Conservation (phyloP, 202 grass and related monocot species). For the Sporobolus alterniflorus region DNA sequence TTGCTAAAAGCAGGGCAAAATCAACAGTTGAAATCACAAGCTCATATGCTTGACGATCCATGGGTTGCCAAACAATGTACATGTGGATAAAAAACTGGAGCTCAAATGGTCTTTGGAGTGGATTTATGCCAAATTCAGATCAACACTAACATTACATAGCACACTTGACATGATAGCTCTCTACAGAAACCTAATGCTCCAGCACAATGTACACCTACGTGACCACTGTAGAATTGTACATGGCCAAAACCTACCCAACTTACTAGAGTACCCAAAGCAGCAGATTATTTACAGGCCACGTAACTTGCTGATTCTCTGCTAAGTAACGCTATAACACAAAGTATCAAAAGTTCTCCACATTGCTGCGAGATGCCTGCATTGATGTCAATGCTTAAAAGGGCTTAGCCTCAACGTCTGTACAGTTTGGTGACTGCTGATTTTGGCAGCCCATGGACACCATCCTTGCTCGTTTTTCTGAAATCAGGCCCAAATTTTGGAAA, state of each 20-base stretch:
- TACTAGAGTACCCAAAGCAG: neutral
- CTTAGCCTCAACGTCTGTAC: slow-evolving; percentile 34
- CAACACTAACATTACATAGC: neutral
- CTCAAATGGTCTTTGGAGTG: neutral
- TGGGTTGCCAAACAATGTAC: neutral
- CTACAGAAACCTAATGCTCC: neutral
- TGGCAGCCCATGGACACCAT: slow-evolving; percentile 30
- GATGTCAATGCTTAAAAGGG: slow-evolving; percentile 20
- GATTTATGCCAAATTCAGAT: neutral
- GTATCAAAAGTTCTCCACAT: slow-evolving; percentile 7
- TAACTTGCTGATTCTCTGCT: slow-evolving; percentile 18
- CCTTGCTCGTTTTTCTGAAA: slow-evolving; percentile 50
- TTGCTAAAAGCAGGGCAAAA: too few relatives aligned
- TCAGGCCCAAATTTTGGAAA: neutral
- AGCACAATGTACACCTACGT: slow-evolving; percentile 53
- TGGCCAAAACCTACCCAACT: slow-evolving; percentile 50
- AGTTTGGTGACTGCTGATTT: slow-evolving; percentile 7
- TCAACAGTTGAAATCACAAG: neutral
- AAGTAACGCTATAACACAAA: slow-evolving; percentile 18
- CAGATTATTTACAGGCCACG: slow-evolving; percentile 41
- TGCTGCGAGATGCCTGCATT: neutral
- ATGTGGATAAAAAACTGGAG: neutral
- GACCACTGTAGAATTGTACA: slow-evolving; percentile 49
- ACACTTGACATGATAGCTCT: neutral
- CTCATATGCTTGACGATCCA: neutral